These are phyloP conservation scores for Hygrophila difformis DNA, from an alignment of 257 asterid species.

Conservation along the genomic window DNA sequence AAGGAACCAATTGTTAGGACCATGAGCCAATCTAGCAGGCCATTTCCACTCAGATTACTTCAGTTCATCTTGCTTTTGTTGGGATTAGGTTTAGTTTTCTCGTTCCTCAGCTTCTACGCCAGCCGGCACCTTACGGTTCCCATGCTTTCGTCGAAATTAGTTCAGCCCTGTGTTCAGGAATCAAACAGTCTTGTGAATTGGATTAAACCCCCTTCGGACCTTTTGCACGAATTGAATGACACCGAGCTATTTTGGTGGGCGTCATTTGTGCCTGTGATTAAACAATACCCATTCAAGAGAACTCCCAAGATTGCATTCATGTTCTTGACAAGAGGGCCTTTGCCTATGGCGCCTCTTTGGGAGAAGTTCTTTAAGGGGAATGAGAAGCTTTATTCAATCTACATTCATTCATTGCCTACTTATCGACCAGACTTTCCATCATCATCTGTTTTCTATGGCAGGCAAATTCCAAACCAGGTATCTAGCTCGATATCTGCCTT, in stretches of 20 bases:
- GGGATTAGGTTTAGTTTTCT: conserved; percentile 59
- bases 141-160: conserved; percentile 27
- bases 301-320: conserved; percentile 81
- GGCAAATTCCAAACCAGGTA: conserved; percentile 90
- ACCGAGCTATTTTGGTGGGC: conserved; percentile 78
- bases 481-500: no score
- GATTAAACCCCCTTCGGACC: conserved; percentile 45
- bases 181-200: conserved; percentile 34
- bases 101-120: conserved; percentile 50
- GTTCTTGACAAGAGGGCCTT: conserved; percentile 87
- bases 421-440: conserved; percentile 48
- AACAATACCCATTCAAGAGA: conserved; percentile 67
- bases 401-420: conserved; percentile 65
- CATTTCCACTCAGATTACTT: conserved; percentile 63
- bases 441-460: no score
- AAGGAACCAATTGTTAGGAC: conserved; percentile 33
- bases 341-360: conserved; percentile 79
- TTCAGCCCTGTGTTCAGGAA: conserved; percentile 41
- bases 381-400: no score
- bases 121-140: conserved; percentile 37
- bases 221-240: conserved; percentile 61
- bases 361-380: no score
- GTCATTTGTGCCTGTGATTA: conserved; percentile 47
- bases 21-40: conserved; percentile 35
- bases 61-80: conserved; percentile 56